These are phyloP conservation scores for Russula compacta DNA, from an alignment of 768 basidiomycete genomes.

Conservation along the genomic window DNA sequence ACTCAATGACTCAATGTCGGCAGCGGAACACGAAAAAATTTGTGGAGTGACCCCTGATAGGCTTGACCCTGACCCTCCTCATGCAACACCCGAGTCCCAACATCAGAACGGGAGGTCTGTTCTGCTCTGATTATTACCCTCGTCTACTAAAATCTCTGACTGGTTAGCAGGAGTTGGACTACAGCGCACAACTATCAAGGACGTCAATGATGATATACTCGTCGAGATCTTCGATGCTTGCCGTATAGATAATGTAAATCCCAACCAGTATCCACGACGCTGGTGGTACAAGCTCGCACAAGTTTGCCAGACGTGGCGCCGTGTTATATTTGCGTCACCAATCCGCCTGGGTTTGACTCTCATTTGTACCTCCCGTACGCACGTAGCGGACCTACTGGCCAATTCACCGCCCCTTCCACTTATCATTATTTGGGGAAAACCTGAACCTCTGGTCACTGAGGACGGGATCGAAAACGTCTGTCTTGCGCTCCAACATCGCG, in stretches of 20 bases:
- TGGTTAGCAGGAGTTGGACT: not conserved
- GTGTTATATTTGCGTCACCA: not conserved
- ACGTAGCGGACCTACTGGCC: not conserved
- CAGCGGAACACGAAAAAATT: too few relatives aligned
- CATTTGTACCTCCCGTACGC: not conserved
- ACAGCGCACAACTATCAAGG: not conserved
- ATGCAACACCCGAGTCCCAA: not conserved
- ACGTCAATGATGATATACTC: not conserved
- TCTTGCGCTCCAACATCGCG: not conserved
- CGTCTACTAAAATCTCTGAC: not conserved
- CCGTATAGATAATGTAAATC: not conserved
- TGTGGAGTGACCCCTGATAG: not conserved
- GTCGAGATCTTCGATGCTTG: not conserved
- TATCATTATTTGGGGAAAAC: not conserved
- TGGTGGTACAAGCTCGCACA: not conserved
- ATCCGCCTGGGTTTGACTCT: not conserved
- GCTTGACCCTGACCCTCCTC: not conserved
- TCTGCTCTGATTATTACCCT: not conserved
- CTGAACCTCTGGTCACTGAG: not conserved
- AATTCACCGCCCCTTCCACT: not conserved
- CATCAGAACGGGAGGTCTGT: not conserved
- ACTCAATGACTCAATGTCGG: too few relatives aligned
- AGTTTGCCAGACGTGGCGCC: not conserved
- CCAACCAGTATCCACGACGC: not conserved
- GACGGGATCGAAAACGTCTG: not conserved